These are phyloP conservation scores for Alternaria alternata DNA, from an alignment of 2,329 filamentous ascomycete species.

Conservation along the genomic window DNA sequence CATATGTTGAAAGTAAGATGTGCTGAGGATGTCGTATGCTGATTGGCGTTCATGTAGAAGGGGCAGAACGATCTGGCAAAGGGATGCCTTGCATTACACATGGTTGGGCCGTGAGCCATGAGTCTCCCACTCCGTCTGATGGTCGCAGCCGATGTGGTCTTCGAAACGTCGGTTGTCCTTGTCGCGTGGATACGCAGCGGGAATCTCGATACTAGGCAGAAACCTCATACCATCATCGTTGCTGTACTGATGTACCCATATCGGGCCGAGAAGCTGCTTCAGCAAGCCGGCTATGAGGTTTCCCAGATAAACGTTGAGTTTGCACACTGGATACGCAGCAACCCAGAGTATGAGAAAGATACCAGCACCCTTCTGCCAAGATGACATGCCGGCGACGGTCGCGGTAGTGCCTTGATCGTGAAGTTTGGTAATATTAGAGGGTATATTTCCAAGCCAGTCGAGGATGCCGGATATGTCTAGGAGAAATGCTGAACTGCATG, in stretches of 20 bases:
- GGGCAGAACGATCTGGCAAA: not conserved
- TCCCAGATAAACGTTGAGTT: slow-evolving; percentile 25
- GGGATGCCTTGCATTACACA: not conserved
- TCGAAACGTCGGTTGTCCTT: not conserved
- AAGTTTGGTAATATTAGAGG: not conserved
- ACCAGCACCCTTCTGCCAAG: slow-evolving; percentile 25
- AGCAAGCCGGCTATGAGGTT: slow-evolving; percentile 2
- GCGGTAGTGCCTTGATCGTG: not conserved
- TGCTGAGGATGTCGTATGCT: not conserved
- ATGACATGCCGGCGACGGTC: slow-evolving; percentile 7
- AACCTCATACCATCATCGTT: slow-evolving; percentile 20
- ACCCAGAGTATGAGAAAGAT: slow-evolving; percentile 27
- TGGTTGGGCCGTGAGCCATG: not conserved
- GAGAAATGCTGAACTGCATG: slow-evolving; percentile 27
- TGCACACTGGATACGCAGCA: slow-evolving; percentile 27
- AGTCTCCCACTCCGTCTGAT: not conserved
- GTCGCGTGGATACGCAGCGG: not conserved
- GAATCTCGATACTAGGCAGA: slow-evolving; percentile 32
- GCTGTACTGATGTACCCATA: slow-evolving; percentile 26
- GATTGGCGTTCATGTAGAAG: not conserved
- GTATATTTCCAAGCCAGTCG: slow-evolving; percentile 17
- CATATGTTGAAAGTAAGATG: not conserved
- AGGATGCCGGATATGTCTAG: slow-evolving; percentile 26
- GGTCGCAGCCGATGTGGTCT: not conserved
- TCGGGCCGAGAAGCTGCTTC: slow-evolving; percentile 11